Conservation (phyloP, 2,329 filamentous ascomycete genomes). For the Cladobotryum mycophilum region DNA sequence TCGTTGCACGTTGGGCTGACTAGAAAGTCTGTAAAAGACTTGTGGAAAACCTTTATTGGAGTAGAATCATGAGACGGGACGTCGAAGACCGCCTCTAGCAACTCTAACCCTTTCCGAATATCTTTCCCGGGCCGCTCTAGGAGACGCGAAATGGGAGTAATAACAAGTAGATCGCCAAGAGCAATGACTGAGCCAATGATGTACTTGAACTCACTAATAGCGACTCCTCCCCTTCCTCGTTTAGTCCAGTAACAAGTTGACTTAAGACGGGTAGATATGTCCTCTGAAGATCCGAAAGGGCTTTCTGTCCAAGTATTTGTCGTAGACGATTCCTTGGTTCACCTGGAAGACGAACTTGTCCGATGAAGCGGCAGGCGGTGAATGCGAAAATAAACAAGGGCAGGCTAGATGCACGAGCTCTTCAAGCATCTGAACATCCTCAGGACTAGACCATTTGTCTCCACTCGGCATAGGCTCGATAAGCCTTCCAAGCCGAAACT, state of each 20-base stretch:
- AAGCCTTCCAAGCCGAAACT: neutral
- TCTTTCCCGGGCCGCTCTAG: slow-evolving; percentile 13
- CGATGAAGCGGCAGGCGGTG: slow-evolving; percentile 18
- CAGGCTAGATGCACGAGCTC: slow-evolving; percentile 10
- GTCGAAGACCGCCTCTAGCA: slow-evolving; percentile 29
- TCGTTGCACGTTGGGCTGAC: slow-evolving; percentile 16
- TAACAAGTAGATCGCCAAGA: slow-evolving; percentile 24
- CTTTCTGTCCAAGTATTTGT: slow-evolving; percentile 15
- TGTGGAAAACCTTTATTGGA: slow-evolving; percentile 27
- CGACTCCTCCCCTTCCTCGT: neutral
- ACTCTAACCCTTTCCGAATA: slow-evolving; percentile 17
- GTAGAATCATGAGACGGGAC: slow-evolving; percentile 17
- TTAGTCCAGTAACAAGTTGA: slow-evolving; percentile 1
- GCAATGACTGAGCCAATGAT: slow-evolving; percentile 27
- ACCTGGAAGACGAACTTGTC: slow-evolving; percentile 3
- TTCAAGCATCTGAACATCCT: neutral
- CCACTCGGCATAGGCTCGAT: neutral
- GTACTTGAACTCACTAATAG: slow-evolving; percentile 19
- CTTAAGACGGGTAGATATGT: slow-evolving; percentile 18
- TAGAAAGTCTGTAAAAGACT: slow-evolving; percentile 31
- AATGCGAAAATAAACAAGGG: slow-evolving; percentile 18
- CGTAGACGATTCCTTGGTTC: slow-evolving; percentile 16
- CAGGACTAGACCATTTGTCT: neutral
- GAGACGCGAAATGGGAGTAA: slow-evolving; percentile 19
- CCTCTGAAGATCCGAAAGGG: slow-evolving; percentile 3